Evolutionary conservation across 441 rosid species (phyloP), one percentile per base, ranked within the genome.

Genomic region (Metrosideros polymorpha): DNA sequence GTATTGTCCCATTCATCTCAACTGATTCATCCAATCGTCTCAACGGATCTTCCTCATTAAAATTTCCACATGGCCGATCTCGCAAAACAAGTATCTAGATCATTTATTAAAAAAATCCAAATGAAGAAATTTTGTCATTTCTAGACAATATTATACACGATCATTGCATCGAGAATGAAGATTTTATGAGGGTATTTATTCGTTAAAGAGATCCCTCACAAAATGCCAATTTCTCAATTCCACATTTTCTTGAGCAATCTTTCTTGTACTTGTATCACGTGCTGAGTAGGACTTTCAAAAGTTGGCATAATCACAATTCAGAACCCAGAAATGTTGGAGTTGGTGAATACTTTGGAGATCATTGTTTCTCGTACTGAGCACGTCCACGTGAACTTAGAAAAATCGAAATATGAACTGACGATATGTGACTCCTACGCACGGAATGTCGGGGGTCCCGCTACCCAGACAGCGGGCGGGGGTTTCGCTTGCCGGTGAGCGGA

Each of bases 51-150:
- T 61, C 0, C 3, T 61, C 25, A 32, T 32, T 63, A 18, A 63
- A 4, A 63, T 63, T 18, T 63, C 10, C 7, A 13, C 15, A 3
- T 0, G 12, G 6, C 4, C 0, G 0, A 63, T 63, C 7, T 63
- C 1, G 0, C 13, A 32, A 63, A 32, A 18, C 0, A 6, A 32
- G 43, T 8, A 5, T 18, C 12, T 1, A 0, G 3, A 63, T 63
- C 0, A 9, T 2, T 18, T 63, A 35, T 18, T 59, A n/a, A 59
- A 17, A 18, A 17, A 52, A 52, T 18, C 24, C 22, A 18, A 1
- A 52, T 52, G 7, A 52, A 6, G 22, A 52, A 52, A 50, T 13
- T 3, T 53, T 53, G 18, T 51, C 54, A 2, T 51, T 51, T 51
- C 4, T 19, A 51, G 15, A 51, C 7, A 51, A 0, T n/a, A 15